Conservation (phyloP, 1,139 yeast genomes). For the Nadsonia starkeyi-henricii region DNA sequence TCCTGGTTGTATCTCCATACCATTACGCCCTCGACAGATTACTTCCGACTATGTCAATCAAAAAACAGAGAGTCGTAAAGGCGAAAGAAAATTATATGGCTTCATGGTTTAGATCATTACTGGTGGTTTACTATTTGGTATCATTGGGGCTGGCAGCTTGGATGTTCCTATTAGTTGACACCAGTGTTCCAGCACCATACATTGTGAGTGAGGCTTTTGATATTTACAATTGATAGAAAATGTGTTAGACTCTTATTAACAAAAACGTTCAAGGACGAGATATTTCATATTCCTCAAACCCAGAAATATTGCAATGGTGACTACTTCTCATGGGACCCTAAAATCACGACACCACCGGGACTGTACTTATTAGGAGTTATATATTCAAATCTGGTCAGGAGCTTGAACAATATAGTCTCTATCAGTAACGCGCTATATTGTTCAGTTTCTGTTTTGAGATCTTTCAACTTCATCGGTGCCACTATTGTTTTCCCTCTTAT, state of each 20-base stretch:
- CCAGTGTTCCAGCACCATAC: constrained; percentile 1
- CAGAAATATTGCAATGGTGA: constrained; percentile 46
- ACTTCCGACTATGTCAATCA: background rate
- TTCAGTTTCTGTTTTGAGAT: constrained; percentile 13
- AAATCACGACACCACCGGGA: constrained; percentile 97
- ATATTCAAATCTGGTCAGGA: constrained; percentile 27
- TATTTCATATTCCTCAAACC: constrained; percentile 76
- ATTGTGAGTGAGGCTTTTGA: constrained; percentile 1
- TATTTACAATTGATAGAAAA: background rate
- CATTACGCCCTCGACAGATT: too few species aligned
- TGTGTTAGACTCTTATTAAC: constrained; percentile 6
- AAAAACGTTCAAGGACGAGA: constrained; percentile 42
- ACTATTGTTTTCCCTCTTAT: constrained; percentile 36
- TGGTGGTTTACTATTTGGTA: background rate
- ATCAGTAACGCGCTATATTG: constrained; percentile 13
- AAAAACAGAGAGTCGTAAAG: background rate
- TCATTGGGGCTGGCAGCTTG: background rate
- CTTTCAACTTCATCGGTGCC: constrained; percentile 31
- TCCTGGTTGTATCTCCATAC: too few species aligned
- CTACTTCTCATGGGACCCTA: constrained; percentile 64
- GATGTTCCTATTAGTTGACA: constrained; percentile 1
- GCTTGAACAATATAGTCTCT: constrained; percentile 10
- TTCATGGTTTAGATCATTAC: background rate
- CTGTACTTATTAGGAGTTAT: constrained; percentile 51
- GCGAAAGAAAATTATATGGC: background rate